These are phyloP conservation scores for Mortierella claussenii DNA, from an alignment of 192 early-diverging fungal genomes.

Conservation along the genomic window DNA sequence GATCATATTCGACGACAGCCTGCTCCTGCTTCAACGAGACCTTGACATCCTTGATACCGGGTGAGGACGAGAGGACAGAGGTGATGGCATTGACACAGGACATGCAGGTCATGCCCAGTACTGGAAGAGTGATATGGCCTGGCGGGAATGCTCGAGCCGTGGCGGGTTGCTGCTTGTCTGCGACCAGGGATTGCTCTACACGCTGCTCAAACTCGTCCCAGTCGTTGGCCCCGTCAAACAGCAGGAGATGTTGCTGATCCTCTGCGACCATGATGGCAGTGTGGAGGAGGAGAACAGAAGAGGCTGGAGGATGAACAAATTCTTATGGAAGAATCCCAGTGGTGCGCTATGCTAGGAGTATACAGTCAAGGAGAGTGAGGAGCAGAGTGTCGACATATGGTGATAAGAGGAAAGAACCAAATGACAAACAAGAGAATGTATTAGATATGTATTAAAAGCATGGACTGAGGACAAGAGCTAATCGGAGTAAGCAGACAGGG, in stretches of 20 bases:
- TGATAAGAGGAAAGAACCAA: no score
- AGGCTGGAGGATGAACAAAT: no score
- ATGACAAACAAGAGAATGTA: no score
- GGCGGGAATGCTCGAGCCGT: no score
- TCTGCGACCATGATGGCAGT: slow-evolving; percentile 23
- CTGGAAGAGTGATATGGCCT: slow-evolving; percentile 35
- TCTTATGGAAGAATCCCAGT: no score
- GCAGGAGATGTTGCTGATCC: slow-evolving; percentile 38
- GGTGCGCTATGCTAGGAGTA: no score
- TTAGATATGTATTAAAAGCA: no score
- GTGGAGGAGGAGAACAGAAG: no score
- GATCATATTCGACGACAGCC: slow-evolving; percentile 68
- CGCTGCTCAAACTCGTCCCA: slow-evolving; percentile 50
- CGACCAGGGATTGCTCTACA: slow-evolving; percentile 29
- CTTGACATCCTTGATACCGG: slow-evolving; percentile 64
- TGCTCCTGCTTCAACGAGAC: slow-evolving; percentile 66
- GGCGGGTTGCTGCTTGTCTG: slow-evolving; percentile 15
- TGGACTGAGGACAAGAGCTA: no score
- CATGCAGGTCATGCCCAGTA: slow-evolving; percentile 80
- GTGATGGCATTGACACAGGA: slow-evolving; percentile 84
- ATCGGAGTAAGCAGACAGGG: no score
- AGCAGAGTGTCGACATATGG: no score
- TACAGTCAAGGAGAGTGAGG: no score
- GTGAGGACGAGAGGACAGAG: slow-evolving; percentile 23
- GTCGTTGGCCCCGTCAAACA: slow-evolving; percentile 36